Base-by-base conservation (phyloP, 768 basidiomycete genomes). In the Lactarius hengduanensis region DNA sequence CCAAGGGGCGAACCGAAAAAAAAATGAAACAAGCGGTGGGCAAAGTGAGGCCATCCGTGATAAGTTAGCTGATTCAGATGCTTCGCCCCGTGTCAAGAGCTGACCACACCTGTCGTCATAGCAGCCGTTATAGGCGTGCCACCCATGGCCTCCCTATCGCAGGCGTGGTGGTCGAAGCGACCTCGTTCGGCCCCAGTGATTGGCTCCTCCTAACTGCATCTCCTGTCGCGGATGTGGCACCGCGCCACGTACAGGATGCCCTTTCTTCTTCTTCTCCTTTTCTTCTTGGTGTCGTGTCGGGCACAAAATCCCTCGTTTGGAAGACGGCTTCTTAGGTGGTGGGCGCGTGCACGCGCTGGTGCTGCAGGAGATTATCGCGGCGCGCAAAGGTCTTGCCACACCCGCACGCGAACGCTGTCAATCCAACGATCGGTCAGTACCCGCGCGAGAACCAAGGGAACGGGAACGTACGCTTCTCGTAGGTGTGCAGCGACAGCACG, bases 331-430 rank as follows among this genome's bases (percentile, higher is more conserved):
- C 8, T 30, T 28, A 67, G 34, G 62, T 47, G 16, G 18, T 43
- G 8, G 45, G 56, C 55, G 59, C 30, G 71, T 92, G 91, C 40
- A 88, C 81, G 22, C 85, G 82, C 67, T 86, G 79, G 74, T 94
- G 92, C 72, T 91, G 90, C 54, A 84, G 82, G 41, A 92, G 80
- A 71, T 94, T 93, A 75, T 94, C 92, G 64, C 84, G 81, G 55
- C 92, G 80, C 72, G 86, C 88, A 71, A 92, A 92, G 6, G 82
- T 78, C 74, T 89, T 89, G 58, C 79, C 82, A 77, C 92, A 94
- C 0, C 82, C 83, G 30, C 92, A 91, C 6, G 79, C 76, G 75
- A 85, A 84, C 2, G 84, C 85, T 86, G 70, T 55, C 54, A 22
- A 58, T 30, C 63, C 60, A 60, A 18, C 22, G 50, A 20, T 10